Base-by-base conservation (phyloP, 2,329 filamentous ascomycete genomes). In the Diplodia seriata region DNA sequence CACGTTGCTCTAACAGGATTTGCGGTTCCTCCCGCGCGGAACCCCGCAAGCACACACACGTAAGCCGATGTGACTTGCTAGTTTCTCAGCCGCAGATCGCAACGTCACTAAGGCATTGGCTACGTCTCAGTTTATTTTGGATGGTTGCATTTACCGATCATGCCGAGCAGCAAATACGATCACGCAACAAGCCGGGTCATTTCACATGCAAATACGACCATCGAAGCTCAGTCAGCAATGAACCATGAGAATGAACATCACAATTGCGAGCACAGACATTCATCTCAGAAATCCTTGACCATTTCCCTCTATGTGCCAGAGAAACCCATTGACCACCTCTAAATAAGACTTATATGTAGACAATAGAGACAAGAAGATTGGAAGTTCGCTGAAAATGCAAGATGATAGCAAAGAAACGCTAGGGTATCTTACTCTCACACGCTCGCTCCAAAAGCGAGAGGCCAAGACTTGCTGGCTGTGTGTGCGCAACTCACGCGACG, bases 351-450 rank as follows among this genome's bases (percentile, higher is more conserved):
- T 20, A 47, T n/a, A 47, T n/a, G n/a, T 47, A 47, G 43, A 47
- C 43, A 47, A 47, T 47, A 47, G 43, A 47, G 43, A 47, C 43
- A 47, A 47, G 43, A 47, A 47, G n/a, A 47, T 47, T n/a, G n/a
- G n/a, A 47, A 47, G 43, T 47, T 47, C 43, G 43, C 43, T 47
- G 18, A 20, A 47, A 47, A 47, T 11, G 43, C 43, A 43, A 43
- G 40, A 47, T 47, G 43, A 47, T 47, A 47, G 43, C 43, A 64
- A 15, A 54, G 40, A 26, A 33, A 40, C 61, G 50, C 50, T 64
- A 64, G 61, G 61, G 61, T 64, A 64, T 64, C 61, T 64, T 64
- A 64, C 61, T 62, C 26, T 50, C 31, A 50, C 57, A 62, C 20
- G 54, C 36, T 38, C n/a, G 54, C 33, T 36, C 33, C 20, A 12